Evolutionary conservation across 306 rosid species (phyloP).

Genomic region (Arachis stenosperma): DNA sequence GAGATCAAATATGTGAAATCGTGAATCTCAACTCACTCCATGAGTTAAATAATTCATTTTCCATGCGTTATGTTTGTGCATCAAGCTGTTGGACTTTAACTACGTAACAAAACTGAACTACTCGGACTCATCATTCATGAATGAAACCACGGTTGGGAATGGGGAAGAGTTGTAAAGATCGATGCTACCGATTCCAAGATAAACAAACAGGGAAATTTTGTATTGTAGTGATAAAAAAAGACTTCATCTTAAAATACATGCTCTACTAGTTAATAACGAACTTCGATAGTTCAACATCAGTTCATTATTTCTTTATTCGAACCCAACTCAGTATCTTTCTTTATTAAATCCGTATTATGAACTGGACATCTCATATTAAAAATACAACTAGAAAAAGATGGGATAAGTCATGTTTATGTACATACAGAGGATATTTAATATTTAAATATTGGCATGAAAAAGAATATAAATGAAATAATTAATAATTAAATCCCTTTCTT

Average conservation of each 20-base stretch:
- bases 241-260: background rate
- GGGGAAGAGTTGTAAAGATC: background rate
- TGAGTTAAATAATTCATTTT: too few relatives aligned
- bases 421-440: background rate
- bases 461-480: background rate
- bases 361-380: background rate
- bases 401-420: background rate
- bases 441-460: background rate
- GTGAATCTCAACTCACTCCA: too few relatives aligned
- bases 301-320: background rate
- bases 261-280: conserved; percentile 3
- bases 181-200: conserved; percentile 9
- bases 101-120: background rate
- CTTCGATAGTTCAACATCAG: background rate
- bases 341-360: background rate
- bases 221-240: background rate
- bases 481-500: background rate
- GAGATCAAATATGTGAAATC: too few relatives aligned
- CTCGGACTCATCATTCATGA: background rate
- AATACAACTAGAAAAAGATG: background rate
- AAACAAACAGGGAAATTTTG: background rate
- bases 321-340: background rate
- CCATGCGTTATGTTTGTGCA: too few relatives aligned
- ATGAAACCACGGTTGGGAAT: background rate
- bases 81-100: background rate